Evolutionary conservation across 495 filamentous ascomycete species (phyloP).

Genomic region (Glutinoglossum americanum): DNA sequence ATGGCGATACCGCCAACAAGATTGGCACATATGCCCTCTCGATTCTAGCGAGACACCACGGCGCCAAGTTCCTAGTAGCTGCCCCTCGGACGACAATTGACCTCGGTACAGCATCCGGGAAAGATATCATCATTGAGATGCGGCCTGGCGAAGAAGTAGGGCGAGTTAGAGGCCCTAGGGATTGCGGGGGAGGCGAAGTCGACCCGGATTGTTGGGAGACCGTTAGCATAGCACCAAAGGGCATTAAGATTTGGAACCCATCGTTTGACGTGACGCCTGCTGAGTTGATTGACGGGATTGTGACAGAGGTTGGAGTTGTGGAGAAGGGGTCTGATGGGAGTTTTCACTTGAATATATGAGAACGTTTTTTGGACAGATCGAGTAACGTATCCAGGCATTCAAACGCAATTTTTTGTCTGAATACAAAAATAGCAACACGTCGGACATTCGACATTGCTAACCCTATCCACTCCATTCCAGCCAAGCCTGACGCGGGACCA

Average conservation of each 20-base stretch:
- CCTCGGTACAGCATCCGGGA: slow-evolving; percentile 49
- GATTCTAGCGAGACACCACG: slow-evolving; percentile 65
- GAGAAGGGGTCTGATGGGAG: slow-evolving; percentile 51
- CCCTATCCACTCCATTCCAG: no score
- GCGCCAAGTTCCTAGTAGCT: slow-evolving; percentile 83
- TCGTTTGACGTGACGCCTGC: slow-evolving; percentile 87
- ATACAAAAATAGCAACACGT: background rate
- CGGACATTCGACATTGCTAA: no score
- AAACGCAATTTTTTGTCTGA: background rate
- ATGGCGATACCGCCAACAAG: slow-evolving; percentile 97
- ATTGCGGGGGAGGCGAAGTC: slow-evolving; percentile 23
- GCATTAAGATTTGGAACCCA: slow-evolving; percentile 82
- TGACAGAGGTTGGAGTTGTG: slow-evolving; percentile 78
- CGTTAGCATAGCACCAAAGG: slow-evolving; percentile 59
- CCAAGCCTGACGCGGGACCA: no score
- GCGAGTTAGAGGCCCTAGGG: slow-evolving; percentile 50
- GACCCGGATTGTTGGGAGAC: slow-evolving; percentile 23
- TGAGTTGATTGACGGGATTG: slow-evolving; percentile 73
- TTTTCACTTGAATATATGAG: slow-evolving; percentile 37
- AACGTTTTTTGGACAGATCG: slow-evolving; percentile 21
- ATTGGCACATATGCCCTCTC: slow-evolving; percentile 90
- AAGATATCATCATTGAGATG: slow-evolving; percentile 72
- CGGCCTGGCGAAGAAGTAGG: slow-evolving; percentile 59
- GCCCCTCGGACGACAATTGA: slow-evolving; percentile 91
- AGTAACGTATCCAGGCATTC: background rate